phyloP scores from a whole-genome alignment of 352 stramenopile species.

The Globisporangium viniferum region DNA sequence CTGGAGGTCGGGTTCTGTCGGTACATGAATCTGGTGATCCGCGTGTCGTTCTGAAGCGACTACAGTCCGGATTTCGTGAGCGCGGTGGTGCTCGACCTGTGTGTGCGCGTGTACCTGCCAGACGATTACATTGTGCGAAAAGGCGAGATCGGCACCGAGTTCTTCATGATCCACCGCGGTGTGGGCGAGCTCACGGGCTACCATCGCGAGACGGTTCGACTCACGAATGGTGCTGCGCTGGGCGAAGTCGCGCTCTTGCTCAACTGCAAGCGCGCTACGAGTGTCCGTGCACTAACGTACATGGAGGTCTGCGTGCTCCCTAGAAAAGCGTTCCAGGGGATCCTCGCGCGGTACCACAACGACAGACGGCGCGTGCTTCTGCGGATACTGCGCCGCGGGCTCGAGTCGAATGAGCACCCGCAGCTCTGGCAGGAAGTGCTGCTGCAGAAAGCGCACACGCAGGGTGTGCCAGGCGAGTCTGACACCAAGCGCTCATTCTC shows the following conservation, averaged over 20 bases:
- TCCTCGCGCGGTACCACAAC: conserved; percentile 20
- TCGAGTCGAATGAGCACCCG: conserved; percentile 24
- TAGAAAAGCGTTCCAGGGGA: conserved; percentile 14
- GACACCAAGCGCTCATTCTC: background rate
- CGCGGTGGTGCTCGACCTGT: conserved; percentile 31
- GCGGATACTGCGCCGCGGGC: conserved; percentile 15
- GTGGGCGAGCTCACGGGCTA: conserved; percentile 24
- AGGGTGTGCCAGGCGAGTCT: background rate
- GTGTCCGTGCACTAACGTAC: conserved; percentile 21
- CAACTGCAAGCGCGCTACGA: conserved; percentile 21
- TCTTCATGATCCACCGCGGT: conserved; percentile 45
- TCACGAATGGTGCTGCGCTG: conserved; percentile 18
- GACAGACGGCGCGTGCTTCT: conserved; percentile 21
- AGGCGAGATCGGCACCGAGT: conserved; percentile 28
- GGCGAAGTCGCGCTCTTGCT: conserved; percentile 24
- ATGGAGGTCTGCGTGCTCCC: conserved; percentile 24
- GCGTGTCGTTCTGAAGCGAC: conserved; percentile 37
- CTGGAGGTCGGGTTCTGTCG: conserved; percentile 40
- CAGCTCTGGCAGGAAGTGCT: conserved; percentile 19
- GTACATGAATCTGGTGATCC: conserved; percentile 32
- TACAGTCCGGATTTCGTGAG: conserved; percentile 40
- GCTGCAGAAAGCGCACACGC: background rate
- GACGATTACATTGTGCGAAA: conserved; percentile 48
- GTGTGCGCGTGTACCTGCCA: conserved; percentile 35
- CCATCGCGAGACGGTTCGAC: conserved; percentile 1